Conservation (phyloP, 768 basidiomycete genomes). For the Asterophora lycoperdoides region DNA sequence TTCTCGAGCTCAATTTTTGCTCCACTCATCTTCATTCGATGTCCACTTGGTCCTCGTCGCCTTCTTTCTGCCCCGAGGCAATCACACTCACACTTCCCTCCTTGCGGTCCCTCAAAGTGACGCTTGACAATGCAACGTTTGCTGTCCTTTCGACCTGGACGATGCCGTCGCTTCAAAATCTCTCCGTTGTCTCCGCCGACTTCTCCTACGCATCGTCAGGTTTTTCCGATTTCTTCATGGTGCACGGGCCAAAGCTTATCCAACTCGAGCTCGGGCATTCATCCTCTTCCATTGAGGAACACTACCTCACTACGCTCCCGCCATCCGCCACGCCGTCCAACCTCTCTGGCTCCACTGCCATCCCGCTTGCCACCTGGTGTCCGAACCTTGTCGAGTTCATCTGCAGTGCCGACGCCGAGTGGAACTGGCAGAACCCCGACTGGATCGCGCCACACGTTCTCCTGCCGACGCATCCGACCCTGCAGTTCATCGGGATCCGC, state of each 20-base stretch:
- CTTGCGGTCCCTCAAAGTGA: slow-evolving; percentile 64
- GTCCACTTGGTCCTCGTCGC: slow-evolving; percentile 12
- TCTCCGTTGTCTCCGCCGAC: slow-evolving; percentile 68
- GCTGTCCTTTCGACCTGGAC: slow-evolving; percentile 60
- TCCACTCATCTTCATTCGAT: slow-evolving; percentile 40
- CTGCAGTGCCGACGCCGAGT: slow-evolving; percentile 72
- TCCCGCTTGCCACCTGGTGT: slow-evolving; percentile 63
- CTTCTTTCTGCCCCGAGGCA: slow-evolving; percentile 14
- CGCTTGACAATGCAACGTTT: slow-evolving; percentile 70
- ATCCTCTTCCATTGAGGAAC: slow-evolving; percentile 60
- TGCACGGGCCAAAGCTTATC: slow-evolving; percentile 55
- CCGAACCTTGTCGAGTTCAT: slow-evolving; percentile 68
- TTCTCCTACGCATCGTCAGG: slow-evolving; percentile 66
- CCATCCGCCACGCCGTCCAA: slow-evolving; percentile 32
- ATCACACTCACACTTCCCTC: slow-evolving; percentile 51
- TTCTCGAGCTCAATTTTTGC: slow-evolving; percentile 62
- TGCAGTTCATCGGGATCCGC: slow-evolving; percentile 67
- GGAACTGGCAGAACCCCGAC: slow-evolving; percentile 76
- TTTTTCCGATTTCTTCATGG: slow-evolving; percentile 60
- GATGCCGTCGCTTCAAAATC: slow-evolving; percentile 58
- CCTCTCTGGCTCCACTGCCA: slow-evolving; percentile 18
- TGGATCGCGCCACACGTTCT: slow-evolving; percentile 79
- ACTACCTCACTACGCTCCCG: slow-evolving; percentile 50
- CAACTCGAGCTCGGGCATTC: slow-evolving; percentile 76
- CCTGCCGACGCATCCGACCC: slow-evolving; percentile 55